Conservation (phyloP, 139 green algal genomes). For the Chlorella sp. region DNA sequence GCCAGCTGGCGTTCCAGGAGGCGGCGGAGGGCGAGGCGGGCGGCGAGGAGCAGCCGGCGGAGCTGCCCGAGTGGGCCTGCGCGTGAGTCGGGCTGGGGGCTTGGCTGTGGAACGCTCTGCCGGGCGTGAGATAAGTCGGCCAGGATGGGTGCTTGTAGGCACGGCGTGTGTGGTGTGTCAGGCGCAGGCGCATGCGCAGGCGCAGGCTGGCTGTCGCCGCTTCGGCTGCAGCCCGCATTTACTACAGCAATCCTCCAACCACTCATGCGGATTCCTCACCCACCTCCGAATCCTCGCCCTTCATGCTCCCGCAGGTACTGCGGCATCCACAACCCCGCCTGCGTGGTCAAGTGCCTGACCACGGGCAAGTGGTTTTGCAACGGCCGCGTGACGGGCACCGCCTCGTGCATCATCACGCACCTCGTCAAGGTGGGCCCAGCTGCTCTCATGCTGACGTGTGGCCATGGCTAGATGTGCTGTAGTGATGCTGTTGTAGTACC, state of each 20-base stretch:
- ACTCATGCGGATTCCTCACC: not conserved
- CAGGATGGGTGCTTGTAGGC: no score
- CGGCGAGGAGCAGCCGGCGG: constrained; percentile 29
- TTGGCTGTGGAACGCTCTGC: not conserved
- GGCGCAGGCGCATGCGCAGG: no score
- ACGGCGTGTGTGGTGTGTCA: not conserved
- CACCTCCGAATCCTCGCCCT: no score
- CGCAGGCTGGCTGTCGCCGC: no score
- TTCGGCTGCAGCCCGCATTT: no score
- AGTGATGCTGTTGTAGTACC: no score
- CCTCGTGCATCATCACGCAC: constrained; percentile 92
- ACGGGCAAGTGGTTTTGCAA: constrained; percentile 98
- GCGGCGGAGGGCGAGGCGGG: constrained; percentile 54
- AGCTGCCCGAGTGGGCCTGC: constrained; percentile 73
- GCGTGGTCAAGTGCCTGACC: constrained; percentile 91
- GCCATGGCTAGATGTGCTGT: no score
- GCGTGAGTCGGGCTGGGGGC: constrained; percentile 41
- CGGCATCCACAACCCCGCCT: constrained; percentile 87
- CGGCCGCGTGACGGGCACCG: constrained; percentile 68
- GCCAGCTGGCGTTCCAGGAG: constrained; percentile 42
- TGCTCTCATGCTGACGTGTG: no score
- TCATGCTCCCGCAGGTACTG: constrained; percentile 98
- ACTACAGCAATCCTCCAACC: no score
- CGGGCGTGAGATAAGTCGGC: no score
- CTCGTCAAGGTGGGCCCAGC: constrained; percentile 64